phyloP scores from a whole-genome alignment of 140 eudicot genomes.

The Oenanthe javanica region DNA sequence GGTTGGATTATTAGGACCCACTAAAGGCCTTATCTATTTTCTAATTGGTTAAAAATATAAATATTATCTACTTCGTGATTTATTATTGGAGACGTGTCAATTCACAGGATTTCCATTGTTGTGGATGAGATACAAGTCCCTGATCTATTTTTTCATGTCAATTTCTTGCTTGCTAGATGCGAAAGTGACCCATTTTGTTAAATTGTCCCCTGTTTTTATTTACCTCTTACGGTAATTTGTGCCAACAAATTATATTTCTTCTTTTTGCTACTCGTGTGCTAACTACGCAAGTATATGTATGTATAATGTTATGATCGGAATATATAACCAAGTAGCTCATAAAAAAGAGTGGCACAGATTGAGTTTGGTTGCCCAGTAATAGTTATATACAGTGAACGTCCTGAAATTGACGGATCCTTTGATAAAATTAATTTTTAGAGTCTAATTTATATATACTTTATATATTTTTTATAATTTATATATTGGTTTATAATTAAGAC shows the following conservation, averaged over 20 bases:
- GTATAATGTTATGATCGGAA: no score
- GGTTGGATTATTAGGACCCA: slow-evolving; percentile 30
- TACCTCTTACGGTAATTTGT: background rate
- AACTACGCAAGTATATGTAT: no score
- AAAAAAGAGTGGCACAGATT: no score
- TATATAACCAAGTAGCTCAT: no score
- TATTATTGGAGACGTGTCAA: slow-evolving; percentile 46
- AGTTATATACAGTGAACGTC: no score
- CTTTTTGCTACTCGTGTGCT: background rate
- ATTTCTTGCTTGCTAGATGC: slow-evolving; percentile 3
- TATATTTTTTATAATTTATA: no score
- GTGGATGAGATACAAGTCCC: slow-evolving; percentile 2
- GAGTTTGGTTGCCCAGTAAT: no score
- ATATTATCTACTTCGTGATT: slow-evolving; percentile 34
- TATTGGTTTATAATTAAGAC: no score
- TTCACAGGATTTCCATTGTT: slow-evolving; percentile 41
- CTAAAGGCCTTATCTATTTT: slow-evolving; percentile 48
- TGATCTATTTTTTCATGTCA: slow-evolving; percentile 23
- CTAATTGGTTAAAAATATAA: slow-evolving; percentile 39
- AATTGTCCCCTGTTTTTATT: background rate
- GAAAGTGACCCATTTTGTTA: slow-evolving; percentile 23
- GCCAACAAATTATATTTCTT: background rate
- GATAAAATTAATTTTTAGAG: no score
- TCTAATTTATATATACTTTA: no score
- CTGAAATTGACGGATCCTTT: no score